Evolutionary conservation across 108 stramenopile species (phyloP).

Genomic region (Pseudonitzschia multiseries): DNA sequence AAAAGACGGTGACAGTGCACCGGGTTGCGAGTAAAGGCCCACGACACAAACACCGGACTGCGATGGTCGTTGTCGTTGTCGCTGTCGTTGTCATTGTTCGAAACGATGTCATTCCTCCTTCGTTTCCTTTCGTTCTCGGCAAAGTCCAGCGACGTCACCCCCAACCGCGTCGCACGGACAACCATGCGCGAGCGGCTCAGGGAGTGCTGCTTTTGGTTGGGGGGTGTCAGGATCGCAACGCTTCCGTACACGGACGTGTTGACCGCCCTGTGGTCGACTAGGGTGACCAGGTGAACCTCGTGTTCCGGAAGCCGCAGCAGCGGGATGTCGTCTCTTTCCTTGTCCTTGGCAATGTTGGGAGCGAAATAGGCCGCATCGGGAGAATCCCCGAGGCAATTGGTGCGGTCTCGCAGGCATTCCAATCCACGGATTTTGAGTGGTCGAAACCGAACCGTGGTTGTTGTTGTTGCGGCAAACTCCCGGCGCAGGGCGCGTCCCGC

Average conservation of each 20-base stretch:
- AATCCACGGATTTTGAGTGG: not conserved
- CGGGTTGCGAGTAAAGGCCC: constrained; percentile 8
- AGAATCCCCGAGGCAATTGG: constrained; percentile 3
- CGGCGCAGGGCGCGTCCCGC: not conserved
- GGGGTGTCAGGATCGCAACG: not conserved
- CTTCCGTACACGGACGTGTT: constrained; percentile 9
- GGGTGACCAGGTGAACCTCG: not conserved
- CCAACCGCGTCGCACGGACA: constrained; percentile 3
- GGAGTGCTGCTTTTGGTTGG: not conserved
- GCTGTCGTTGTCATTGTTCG: not conserved
- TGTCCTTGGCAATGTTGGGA: not conserved
- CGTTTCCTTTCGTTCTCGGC: not conserved
- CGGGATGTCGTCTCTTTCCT: not conserved
- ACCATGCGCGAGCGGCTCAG: not conserved
- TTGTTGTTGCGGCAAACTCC: not conserved
- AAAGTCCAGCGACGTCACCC: constrained; percentile 1
- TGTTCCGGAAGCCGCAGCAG: not conserved
- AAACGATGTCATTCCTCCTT: not conserved
- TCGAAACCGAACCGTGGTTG: not conserved
- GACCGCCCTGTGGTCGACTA: not conserved
- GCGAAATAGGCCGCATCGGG: constrained; percentile 16
- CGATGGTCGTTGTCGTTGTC: not conserved
- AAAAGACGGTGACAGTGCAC: not conserved
- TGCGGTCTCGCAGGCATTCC: constrained; percentile 2
- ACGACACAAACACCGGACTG: not conserved